Conservation (phyloP, 495 filamentous ascomycete species). For the Penicillium fimorum region DNA sequence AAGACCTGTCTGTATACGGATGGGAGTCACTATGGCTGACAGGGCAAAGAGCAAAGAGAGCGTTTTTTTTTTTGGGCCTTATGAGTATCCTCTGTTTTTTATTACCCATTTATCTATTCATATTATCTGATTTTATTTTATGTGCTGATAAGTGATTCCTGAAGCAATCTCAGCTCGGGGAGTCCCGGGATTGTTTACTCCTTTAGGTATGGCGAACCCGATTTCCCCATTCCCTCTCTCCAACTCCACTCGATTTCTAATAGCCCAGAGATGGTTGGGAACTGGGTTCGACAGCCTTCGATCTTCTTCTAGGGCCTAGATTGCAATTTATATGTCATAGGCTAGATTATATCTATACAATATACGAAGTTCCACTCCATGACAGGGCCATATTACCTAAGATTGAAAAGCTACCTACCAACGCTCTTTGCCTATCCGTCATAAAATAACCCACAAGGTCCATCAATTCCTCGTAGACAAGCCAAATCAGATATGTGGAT, state of each 20-base stretch:
- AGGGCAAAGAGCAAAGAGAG: slow-evolving; percentile 14
- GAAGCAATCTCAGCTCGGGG: too few species aligned
- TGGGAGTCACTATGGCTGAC: slow-evolving; percentile 8
- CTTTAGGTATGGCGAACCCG: slow-evolving; percentile 14
- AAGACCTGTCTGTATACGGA: neutral
- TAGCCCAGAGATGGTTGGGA: neutral
- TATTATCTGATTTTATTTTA: too few species aligned
- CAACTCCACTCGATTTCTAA: neutral
- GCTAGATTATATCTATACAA: neutral
- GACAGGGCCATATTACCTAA: neutral
- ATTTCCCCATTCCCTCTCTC: neutral
- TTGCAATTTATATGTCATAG: neutral
- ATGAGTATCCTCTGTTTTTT: neutral
- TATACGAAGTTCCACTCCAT: neutral
- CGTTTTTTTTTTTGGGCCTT: slow-evolving; percentile 5
- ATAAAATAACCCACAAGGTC: neutral
- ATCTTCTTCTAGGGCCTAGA: neutral
- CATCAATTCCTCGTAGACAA: slow-evolving; percentile 3
- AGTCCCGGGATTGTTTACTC: slow-evolving; percentile 19
- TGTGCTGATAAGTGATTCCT: too few species aligned
- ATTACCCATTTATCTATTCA: neutral
- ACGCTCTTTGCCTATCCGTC: neutral
- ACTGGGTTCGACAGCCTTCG: neutral
- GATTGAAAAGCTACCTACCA: neutral
- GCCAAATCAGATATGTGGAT: neutral